Evolutionary conservation across 1,284 basidiomycete genomes (phyloP), one percentile per base, ranked within the genome.

Genomic region (Vanrija pseudolonga): DNA sequence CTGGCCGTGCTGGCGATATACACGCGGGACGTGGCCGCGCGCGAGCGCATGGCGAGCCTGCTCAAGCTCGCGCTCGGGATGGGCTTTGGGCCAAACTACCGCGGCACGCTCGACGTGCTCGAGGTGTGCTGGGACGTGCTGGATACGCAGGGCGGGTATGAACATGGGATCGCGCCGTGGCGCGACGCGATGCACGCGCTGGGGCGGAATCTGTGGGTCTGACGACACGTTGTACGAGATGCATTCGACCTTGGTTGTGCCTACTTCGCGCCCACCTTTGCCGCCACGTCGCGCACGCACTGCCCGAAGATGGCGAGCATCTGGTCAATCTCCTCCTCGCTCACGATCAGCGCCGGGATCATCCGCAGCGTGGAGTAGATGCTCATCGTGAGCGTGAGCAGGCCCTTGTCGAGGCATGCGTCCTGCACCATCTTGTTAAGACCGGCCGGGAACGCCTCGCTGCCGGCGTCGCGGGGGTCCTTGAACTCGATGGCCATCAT

Each of bases 371-470:
- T 65, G 15, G 68, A 63, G 59, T 67, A 71, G 44, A 71, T 71
- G 43, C 56, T 60, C 11, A 67, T 69, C 5, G 66, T 68, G 32
- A 71, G 55, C 7, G 89, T 82, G 50, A 91, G 73, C 78, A 92
- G 76, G n/a, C 87, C 89, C 72, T 87, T 86, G 69, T 91, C 87
- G 57, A 88, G 80, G 74, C 89, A 91, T 62, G 82, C 84, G 72
- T 83, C 84, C 60, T 87, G 82, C 6, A 94, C 83, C 12, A 85
- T 80, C 49, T 77, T 79, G 12, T 89, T 85, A 52, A 91, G 77
- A 60, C 80, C 80, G 70, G 80, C 80, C 9, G 87, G 85, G 2
- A 82, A 76, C n/a, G 67, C 62, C 45, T 74, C 69, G 43, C 76
- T 63, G 32, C 72, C 73, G 9, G 80, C 53, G 46, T 59, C 59